Evolutionary conservation across 768 basidiomycete genomes (phyloP).

Genomic region (Stropharia rugosoannulata): DNA sequence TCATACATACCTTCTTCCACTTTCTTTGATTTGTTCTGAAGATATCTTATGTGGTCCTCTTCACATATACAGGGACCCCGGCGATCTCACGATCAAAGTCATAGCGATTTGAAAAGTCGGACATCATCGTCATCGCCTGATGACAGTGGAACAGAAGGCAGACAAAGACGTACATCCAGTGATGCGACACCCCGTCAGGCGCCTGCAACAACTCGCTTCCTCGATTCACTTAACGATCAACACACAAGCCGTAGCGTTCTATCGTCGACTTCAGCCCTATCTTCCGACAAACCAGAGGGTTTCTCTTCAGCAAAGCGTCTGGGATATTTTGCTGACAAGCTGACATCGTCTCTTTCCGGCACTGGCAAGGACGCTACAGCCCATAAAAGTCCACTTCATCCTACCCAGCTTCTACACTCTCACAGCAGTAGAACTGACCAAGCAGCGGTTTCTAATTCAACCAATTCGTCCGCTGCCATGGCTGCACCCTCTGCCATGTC

Average conservation of each 20-base stretch:
- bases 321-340: slow-evolving; percentile 42
- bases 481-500: slow-evolving; percentile 32
- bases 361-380: slow-evolving; percentile 23
- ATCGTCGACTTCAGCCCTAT: slow-evolving; percentile 15
- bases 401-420: slow-evolving; percentile 35
- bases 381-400: slow-evolving; percentile 28
- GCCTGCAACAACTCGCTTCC: slow-evolving; percentile 36
- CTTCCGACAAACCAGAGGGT: slow-evolving; percentile 25
- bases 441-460: slow-evolving; percentile 20
- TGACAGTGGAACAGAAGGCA: slow-evolving; percentile 27
- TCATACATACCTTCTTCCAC: background rate
- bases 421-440: slow-evolving; percentile 39
- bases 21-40: background rate
- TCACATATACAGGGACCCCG: slow-evolving; percentile 32
- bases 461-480: slow-evolving; percentile 28
- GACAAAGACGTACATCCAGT: slow-evolving; percentile 41
- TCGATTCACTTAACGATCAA: slow-evolving; percentile 28
- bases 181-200: slow-evolving; percentile 52
- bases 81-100: slow-evolving; percentile 39
- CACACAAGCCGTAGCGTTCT: slow-evolving; percentile 30
- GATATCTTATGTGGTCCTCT: slow-evolving; percentile 25
- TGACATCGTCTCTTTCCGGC: slow-evolving; percentile 37
- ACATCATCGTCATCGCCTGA: slow-evolving; percentile 29
- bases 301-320: slow-evolving; percentile 36
- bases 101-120: slow-evolving; percentile 27